A percentile compares a stretch with the other conserved stretches of the same genome.
Evolutionary conservation across 2,329 filamentous ascomycete species (phyloP).

Genomic region (Ceratocystiopsis minuta): DNA sequence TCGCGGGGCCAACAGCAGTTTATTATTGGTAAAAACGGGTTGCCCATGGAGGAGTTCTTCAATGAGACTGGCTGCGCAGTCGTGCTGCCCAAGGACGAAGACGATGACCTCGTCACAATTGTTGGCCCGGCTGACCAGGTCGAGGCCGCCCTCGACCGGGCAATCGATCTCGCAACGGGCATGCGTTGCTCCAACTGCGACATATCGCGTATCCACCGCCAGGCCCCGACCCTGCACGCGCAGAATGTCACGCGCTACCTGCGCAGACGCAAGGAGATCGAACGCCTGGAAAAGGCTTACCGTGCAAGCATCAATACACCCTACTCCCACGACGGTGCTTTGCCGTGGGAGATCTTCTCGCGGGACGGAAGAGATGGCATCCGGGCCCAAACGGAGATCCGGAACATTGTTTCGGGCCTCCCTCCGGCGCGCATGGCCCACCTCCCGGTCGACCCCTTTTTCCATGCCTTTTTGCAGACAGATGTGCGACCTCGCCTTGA

Average conservation of each 20-base stretch:
- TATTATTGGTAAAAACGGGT: slow-evolving; percentile 71
- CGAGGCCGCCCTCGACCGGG: slow-evolving; percentile 57
- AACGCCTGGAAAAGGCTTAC: slow-evolving; percentile 63
- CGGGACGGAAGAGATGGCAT: slow-evolving; percentile 69
- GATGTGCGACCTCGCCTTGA: slow-evolving; percentile 46
- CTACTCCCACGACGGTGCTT: slow-evolving; percentile 45
- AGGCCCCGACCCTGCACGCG: slow-evolving; percentile 59
- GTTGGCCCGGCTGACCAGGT: slow-evolving; percentile 63
- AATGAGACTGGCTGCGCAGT: slow-evolving; percentile 80
- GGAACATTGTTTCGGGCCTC: slow-evolving; percentile 53
- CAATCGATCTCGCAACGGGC: slow-evolving; percentile 72
- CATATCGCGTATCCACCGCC: slow-evolving; percentile 60
- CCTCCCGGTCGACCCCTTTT: slow-evolving; percentile 58
- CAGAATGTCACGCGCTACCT: slow-evolving; percentile 78
- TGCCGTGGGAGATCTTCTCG: slow-evolving; percentile 78
- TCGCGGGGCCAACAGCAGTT: slow-evolving; percentile 84
- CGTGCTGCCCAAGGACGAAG: slow-evolving; percentile 58
- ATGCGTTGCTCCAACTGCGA: slow-evolving; percentile 78
- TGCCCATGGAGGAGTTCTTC: slow-evolving; percentile 71
- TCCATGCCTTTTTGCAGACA: slow-evolving; percentile 52
- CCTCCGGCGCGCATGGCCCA: slow-evolving; percentile 54
- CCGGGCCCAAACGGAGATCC: slow-evolving; percentile 58
- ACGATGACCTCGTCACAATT: slow-evolving; percentile 70
- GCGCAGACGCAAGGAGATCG: slow-evolving; percentile 61
- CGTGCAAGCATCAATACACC: slow-evolving; percentile 78